These are phyloP conservation scores for Balakata baccata DNA, from an alignment of 345 rosid species.

Conservation along the genomic window DNA sequence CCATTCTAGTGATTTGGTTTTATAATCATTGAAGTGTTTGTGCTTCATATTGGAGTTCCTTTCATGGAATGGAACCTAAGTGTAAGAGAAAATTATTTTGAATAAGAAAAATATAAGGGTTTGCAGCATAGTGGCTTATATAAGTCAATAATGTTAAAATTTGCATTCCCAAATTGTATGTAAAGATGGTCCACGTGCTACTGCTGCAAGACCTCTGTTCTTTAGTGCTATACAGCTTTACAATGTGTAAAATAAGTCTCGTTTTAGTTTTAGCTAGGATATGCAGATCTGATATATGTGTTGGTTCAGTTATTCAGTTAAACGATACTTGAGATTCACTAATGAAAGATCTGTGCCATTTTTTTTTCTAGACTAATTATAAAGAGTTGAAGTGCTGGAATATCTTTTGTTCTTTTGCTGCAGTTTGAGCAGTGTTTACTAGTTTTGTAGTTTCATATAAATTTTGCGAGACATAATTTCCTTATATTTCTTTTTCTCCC, in stretches of 20 bases:
- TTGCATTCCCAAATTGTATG: too few species aligned
- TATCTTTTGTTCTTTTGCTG: neutral
- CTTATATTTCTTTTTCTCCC: neutral
- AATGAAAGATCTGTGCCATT: neutral
- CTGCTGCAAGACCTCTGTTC: too few species aligned
- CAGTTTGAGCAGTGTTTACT: neutral
- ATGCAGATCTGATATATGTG: neutral
- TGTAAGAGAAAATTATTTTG: too few species aligned
- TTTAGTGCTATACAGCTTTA: too few species aligned
- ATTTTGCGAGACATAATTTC: neutral
- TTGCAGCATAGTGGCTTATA: too few species aligned
- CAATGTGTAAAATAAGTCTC: neutral
- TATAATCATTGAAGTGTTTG: too few species aligned
- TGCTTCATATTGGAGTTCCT: too few species aligned
- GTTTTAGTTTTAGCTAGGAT: neutral
- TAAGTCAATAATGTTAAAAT: too few species aligned
- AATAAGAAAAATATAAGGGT: too few species aligned
- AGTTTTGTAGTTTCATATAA: neutral
- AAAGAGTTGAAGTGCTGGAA: neutral
- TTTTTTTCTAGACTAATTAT: neutral
- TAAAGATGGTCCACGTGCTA: too few species aligned
- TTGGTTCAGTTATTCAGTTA: neutral
- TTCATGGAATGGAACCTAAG: too few species aligned
- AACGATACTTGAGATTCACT: neutral
- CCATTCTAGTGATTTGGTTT: too few species aligned